Evolutionary conservation across 2,329 filamentous ascomycete species (phyloP).

Genomic region (Lachnellula arida): DNA sequence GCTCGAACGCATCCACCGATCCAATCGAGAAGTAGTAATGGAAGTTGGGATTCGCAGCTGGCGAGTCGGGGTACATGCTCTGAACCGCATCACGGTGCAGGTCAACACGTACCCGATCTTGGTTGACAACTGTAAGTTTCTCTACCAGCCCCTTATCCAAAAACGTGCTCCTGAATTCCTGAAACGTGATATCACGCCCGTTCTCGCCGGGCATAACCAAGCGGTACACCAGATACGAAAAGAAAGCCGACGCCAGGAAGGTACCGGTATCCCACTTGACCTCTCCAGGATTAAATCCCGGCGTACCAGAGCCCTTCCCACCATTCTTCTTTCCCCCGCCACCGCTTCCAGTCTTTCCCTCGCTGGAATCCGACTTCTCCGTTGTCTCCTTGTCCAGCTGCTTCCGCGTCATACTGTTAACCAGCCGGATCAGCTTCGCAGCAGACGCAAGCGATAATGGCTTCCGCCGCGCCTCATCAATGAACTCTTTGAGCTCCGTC

Average conservation of each 20-base stretch:
- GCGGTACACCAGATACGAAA: constrained; percentile 59
- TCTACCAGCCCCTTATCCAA: constrained; percentile 94
- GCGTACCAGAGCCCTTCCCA: constrained; percentile 31
- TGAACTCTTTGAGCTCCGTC: constrained; percentile 43
- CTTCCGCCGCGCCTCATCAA: constrained; percentile 27
- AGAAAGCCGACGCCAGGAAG: constrained; percentile 46
- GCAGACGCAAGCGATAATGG: constrained; percentile 24
- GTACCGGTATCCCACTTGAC: constrained; percentile 29
- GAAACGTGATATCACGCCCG: constrained; percentile 87
- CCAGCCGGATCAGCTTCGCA: constrained; percentile 33
- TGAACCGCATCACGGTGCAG: constrained; percentile 71
- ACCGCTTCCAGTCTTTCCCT: constrained; percentile 14
- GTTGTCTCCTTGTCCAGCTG: constrained; percentile 27
- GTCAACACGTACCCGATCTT: constrained; percentile 73
- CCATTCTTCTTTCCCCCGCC: constrained; percentile 23
- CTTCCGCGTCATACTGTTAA: constrained; percentile 29
- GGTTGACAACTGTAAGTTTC: constrained; percentile 78
- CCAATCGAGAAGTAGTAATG: constrained; percentile 94
- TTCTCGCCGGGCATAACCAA: constrained; percentile 62
- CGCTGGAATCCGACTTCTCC: constrained; percentile 24
- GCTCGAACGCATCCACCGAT: constrained; percentile 88
- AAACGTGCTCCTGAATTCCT: constrained; percentile 91
- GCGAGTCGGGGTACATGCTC: constrained; percentile 70
- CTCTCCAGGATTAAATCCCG: constrained; percentile 25
- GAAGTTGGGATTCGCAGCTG: constrained; percentile 63